Conservation (phyloP, 2,329 filamentous ascomycete species). For the Neonectria punicea region DNA sequence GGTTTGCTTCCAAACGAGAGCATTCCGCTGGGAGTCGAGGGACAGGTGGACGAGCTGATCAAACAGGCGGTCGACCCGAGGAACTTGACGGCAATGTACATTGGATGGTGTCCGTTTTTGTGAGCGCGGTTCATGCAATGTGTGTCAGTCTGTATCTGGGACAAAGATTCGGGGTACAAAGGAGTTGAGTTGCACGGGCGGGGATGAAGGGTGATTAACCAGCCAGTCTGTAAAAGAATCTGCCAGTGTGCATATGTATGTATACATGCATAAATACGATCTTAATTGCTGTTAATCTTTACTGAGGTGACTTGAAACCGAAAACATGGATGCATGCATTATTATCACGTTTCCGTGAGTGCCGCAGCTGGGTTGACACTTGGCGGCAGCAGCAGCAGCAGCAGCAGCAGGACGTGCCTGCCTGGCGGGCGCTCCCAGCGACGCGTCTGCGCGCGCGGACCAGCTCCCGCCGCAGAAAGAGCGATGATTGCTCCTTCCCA, state of each 20-base stretch:
- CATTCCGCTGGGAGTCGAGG: conserved; percentile 93
- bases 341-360: neutral
- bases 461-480: conserved; percentile 25
- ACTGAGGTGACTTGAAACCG: neutral
- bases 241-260: neutral
- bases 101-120: conserved; percentile 82
- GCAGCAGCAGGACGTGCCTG: conserved; percentile 28
- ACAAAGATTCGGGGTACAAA: neutral
- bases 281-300: neutral
- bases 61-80: conserved; percentile 82
- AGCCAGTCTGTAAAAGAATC: neutral
- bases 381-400: neutral
- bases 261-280: neutral
- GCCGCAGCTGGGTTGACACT: neutral
- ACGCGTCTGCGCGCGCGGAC: conserved; percentile 41
- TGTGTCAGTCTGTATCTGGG: neutral
- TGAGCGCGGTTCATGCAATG: conserved; percentile 41
- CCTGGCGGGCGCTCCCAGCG: conserved; percentile 11
- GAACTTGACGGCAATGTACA: conserved; percentile 94
- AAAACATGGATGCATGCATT: neutral
- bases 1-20: conserved; percentile 87
- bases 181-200: neutral
- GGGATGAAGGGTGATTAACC: neutral
- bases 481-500: conserved; percentile 25
- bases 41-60: conserved; percentile 96